Percentiles rank a stretch among this genome's conserved stretches.
Conservation (phyloP, 208 protist species). For the Trypanosomatidae sp. region DNA sequence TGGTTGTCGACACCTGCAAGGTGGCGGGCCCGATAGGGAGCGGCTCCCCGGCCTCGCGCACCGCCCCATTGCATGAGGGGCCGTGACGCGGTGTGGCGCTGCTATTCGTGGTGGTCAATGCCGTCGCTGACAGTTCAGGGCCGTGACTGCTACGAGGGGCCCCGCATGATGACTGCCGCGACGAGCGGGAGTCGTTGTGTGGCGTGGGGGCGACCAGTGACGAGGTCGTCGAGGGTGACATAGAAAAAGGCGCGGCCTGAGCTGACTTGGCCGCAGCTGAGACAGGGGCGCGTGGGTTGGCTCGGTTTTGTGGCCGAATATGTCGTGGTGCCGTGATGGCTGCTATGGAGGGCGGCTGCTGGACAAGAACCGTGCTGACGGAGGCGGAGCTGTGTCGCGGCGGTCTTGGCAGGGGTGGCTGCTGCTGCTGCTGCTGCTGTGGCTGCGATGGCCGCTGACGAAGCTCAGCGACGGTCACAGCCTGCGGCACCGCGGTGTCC, state of each 20-base stretch:
- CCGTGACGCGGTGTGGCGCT: conserved; percentile 10
- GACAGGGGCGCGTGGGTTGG: neutral
- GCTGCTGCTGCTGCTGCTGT: neutral
- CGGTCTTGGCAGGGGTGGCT: neutral
- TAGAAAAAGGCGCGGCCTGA: neutral
- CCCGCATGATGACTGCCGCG: neutral
- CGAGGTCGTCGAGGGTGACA: neutral
- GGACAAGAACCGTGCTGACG: neutral
- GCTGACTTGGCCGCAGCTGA: neutral
- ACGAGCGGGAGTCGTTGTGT: neutral
- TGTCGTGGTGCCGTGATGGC: neutral
- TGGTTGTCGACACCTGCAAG: conserved; percentile 54
- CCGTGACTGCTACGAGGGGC: neutral
- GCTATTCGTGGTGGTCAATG: neutral
- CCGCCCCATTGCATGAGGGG: conserved; percentile 4
- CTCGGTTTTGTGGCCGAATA: neutral
- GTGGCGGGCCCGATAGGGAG: conserved; percentile 9
- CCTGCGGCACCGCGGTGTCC: neutral
- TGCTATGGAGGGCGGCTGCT: neutral
- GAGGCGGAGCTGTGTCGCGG: conserved; percentile 1
- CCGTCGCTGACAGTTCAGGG: neutral
- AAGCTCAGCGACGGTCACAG: neutral
- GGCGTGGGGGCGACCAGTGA: neutral
- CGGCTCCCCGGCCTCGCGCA: conserved; percentile 5
- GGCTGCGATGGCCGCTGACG: neutral